Evolutionary conservation across 495 filamentous ascomycete species (phyloP), one percentile per base, ranked within the genome.

Genomic region (Trichoderma gamsii): DNA sequence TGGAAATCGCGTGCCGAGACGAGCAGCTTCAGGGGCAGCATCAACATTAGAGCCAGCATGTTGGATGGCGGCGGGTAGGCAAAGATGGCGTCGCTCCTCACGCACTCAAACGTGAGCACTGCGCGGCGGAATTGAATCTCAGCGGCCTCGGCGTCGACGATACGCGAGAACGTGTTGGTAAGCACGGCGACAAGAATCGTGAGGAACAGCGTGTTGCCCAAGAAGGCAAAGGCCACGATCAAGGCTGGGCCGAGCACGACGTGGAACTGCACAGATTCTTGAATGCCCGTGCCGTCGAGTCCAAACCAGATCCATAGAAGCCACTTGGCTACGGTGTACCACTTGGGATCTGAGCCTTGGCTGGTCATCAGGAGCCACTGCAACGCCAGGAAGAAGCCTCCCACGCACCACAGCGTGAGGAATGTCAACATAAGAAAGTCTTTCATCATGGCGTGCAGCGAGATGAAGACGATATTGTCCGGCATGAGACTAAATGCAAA

Each of bases 291-390:
- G 32, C 86, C 87, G 69, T 89, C 87, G 25, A 89, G 81, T 0
- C 87, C 87, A 69, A 89, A 89, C 87, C 87, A 89, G 68, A 89
- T 86, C 84, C 85, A 89, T 4, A 89, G 75, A 78, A 89, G 86
- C 87, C 87, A 89, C 72, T 88, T 88, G 7, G 80, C 80, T 66
- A 89, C 86, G 3, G 84, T 87, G 59, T 84, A 74, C 72, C 73
- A 77, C 4, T 76, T 67, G 69, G 78, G 74, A 27, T 69, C 71
- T 11, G 71, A 65, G 35, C 70, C 70, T 1, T 41, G 38, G 27
- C 43, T 32, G 1, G 73, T 74, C 11, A 70, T 70, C n/a, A 74
- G 71, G 4, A 89, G 82, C 86, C 87, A 88, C 35, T 77, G 72
- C 75, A 89, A 77, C n/a, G 84, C 82, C 23, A 89, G 76, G 3